These are phyloP conservation scores for Globisporangium rhizosaccharum DNA, from an alignment of 352 stramenopile genomes.

Conservation along the genomic window DNA sequence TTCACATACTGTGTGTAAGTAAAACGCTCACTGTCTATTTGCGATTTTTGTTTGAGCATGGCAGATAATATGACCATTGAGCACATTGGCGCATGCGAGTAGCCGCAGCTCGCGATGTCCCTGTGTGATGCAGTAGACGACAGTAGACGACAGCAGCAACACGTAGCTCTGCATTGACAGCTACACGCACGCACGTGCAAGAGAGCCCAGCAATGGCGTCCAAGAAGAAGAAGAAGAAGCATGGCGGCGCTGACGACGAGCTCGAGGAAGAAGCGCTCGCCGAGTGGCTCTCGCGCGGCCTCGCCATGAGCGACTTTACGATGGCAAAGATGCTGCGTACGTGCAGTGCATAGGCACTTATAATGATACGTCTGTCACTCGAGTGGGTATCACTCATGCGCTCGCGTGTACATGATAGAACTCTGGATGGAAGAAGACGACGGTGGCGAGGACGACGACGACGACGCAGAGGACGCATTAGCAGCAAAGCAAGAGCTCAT, in stretches of 20 bases:
- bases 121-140: too few relatives aligned
- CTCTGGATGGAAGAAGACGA: slow-evolving; percentile 66
- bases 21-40: too few relatives aligned
- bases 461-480: slow-evolving; percentile 26
- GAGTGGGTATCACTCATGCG: background rate
- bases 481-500: slow-evolving; percentile 63
- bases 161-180: too few relatives aligned
- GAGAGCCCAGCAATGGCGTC: slow-evolving; percentile 7
- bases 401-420: slow-evolving; percentile 21
- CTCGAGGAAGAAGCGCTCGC: slow-evolving; percentile 65
- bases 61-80: background rate
- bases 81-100: background rate
- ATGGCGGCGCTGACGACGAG: slow-evolving; percentile 27
- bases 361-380: background rate
- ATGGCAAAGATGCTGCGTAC: slow-evolving; percentile 75
- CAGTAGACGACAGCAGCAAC: background rate
- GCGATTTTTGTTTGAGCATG: background rate
- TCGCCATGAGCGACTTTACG: slow-evolving; percentile 55
- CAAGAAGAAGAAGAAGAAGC: slow-evolving; percentile 17
- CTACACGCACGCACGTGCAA: too few relatives aligned
- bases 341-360: slow-evolving; percentile 2
- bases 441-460: slow-evolving; percentile 26
- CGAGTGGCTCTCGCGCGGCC: slow-evolving; percentile 66
- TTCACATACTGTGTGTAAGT: too few relatives aligned
- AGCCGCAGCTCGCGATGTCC: too few relatives aligned